Evolutionary conservation across 345 rosid species (phyloP).

Genomic region (thale cress (Arabidopsis thaliana)): TAIR10.1 NC_003076.8:3218001-3218500

Average conservation of each 20-base stretch:
- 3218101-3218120: slow-evolving; percentile 65
- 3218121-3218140: slow-evolving; percentile 84
- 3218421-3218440: slow-evolving; percentile 58
- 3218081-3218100: slow-evolving; percentile 73
- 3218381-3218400: slow-evolving; percentile 64
- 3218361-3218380: slow-evolving; percentile 60
- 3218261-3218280: slow-evolving; percentile 59
- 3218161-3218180: slow-evolving; percentile 69
- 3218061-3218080: slow-evolving; percentile 67
- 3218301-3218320: slow-evolving; percentile 52
- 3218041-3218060: slow-evolving; percentile 56
- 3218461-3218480: slow-evolving; percentile 77
- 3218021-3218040: slow-evolving; percentile 37
- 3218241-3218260: slow-evolving; percentile 67
- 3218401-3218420: slow-evolving; percentile 65
- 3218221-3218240: slow-evolving; percentile 69
- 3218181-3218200: slow-evolving; percentile 77
- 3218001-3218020: neutral
- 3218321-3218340: slow-evolving; percentile 66
- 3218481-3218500: slow-evolving; percentile 62
- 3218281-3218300: slow-evolving; percentile 48
- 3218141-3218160: slow-evolving; percentile 72
- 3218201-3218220: slow-evolving; percentile 67
- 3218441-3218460: slow-evolving; percentile 64
- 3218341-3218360: slow-evolving; percentile 63